Percentiles rank a stretch among this genome's conserved stretches.
Evolutionary conservation across 208 protist genomes (phyloP).

Genomic region (Trypanosomatidae sp.): DNA sequence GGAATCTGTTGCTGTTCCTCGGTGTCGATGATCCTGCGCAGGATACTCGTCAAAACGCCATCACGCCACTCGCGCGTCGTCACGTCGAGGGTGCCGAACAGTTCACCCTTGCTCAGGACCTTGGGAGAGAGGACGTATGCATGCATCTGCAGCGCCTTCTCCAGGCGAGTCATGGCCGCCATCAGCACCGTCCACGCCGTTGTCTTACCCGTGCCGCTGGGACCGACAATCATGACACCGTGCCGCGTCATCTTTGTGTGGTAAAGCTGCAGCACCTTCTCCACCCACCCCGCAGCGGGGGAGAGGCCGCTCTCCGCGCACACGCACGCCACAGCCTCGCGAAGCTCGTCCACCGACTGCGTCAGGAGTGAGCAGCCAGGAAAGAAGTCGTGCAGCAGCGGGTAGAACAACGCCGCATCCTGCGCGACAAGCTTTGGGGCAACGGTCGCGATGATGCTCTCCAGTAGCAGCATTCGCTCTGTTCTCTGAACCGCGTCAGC

Average conservation of each 20-base stretch:
- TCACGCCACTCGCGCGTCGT: slow-evolving; percentile 99
- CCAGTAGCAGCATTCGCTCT: slow-evolving; percentile 92
- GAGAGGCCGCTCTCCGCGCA: slow-evolving; percentile 72
- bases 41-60: slow-evolving; percentile 98
- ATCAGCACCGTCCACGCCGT: slow-evolving; percentile 94
- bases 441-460: slow-evolving; percentile 95
- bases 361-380: slow-evolving; percentile 69
- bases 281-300: slow-evolving; percentile 90
- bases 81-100: slow-evolving; percentile 98
- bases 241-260: slow-evolving; percentile 97
- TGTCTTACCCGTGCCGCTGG: slow-evolving; percentile 98
- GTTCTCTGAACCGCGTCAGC: slow-evolving; percentile 35
- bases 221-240: slow-evolving; percentile 99
- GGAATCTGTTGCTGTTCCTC: slow-evolving; percentile 47
- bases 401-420: slow-evolving; percentile 95
- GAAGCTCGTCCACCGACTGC: slow-evolving; percentile 55
- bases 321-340: slow-evolving; percentile 70
- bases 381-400: slow-evolving; percentile 97
- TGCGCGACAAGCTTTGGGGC: slow-evolving; percentile 98
- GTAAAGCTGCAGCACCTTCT: slow-evolving; percentile 98
- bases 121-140: slow-evolving; percentile 99
- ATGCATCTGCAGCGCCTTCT: slow-evolving; percentile 71
- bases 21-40: slow-evolving; percentile 97
- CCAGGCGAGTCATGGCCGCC: slow-evolving; percentile 89
- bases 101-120: slow-evolving; percentile 97